Percentiles rank a stretch among this genome's conserved stretches.
These are phyloP conservation scores for Fraxinus baroniana DNA, from an alignment of 305 asterid species.

Conservation along the genomic window DNA sequence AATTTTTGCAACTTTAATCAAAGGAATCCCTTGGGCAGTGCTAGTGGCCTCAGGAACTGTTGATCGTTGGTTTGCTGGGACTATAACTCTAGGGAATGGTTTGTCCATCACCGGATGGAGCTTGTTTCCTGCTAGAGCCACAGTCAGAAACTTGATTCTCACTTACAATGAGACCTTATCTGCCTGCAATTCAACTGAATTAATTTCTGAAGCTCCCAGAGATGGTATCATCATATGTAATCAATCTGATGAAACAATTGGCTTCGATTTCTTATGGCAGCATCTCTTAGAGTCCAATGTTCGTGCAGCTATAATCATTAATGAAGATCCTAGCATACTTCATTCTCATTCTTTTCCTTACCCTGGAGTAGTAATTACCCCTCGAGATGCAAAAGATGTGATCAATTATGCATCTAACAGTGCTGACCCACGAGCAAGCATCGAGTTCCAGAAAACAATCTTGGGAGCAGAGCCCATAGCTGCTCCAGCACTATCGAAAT, in stretches of 20 bases:
- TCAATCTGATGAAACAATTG: background rate
- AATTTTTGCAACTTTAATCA: conserved; percentile 22
- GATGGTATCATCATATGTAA: conserved; percentile 23
- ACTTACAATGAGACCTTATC: conserved; percentile 28
- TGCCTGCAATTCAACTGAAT: conserved; percentile 21
- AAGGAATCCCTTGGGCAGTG: conserved; percentile 38
- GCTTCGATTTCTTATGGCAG: background rate
- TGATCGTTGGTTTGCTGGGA: conserved; percentile 31
- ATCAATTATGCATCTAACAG: conserved; percentile 6
- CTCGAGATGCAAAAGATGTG: conserved; percentile 19
- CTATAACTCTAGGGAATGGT: conserved; percentile 31
- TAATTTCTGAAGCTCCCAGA: conserved; percentile 3
- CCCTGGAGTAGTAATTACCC: conserved; percentile 33
- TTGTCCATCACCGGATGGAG: conserved; percentile 27
- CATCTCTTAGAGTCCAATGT: background rate
- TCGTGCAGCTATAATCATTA: conserved; percentile 23
- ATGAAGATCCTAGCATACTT: conserved; percentile 15
- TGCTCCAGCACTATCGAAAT: conserved; percentile 28
- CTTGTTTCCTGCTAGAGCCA: conserved; percentile 24
- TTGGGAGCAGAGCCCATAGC: conserved; percentile 28
- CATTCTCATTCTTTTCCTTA: conserved; percentile 6
- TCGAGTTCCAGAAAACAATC: conserved; percentile 39
- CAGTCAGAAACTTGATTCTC: conserved; percentile 18
- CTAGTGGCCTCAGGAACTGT: conserved; percentile 34
- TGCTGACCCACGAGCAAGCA: conserved; percentile 29